phyloP scores from a whole-genome alignment of 2,329 filamentous ascomycete genomes.

The Penicillium glabrum region DNA sequence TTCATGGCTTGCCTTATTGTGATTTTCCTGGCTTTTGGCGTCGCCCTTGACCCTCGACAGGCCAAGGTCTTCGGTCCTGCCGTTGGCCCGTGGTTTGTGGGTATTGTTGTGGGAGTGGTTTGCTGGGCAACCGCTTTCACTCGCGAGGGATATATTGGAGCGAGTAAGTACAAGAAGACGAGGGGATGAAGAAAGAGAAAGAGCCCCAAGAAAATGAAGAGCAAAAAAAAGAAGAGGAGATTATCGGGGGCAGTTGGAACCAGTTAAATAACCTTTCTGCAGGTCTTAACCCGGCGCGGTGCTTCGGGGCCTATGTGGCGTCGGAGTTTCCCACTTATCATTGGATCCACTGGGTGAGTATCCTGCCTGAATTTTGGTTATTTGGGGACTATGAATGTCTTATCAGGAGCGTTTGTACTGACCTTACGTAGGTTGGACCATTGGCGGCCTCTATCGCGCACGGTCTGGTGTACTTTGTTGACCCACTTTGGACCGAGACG shows the following conservation, averaged over 20 bases:
- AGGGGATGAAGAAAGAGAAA: background rate
- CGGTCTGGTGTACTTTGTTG: conserved; percentile 33
- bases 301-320: conserved; percentile 47
- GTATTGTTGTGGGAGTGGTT: conserved; percentile 39
- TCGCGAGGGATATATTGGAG: conserved; percentile 44
- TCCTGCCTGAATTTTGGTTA: background rate
- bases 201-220: background rate
- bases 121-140: conserved; percentile 41
- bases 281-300: conserved; percentile 48
- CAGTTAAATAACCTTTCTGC: conserved; percentile 7
- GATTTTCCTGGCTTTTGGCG: conserved; percentile 53
- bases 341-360: conserved; percentile 31
- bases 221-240: background rate
- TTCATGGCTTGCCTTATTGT: conserved; percentile 48
- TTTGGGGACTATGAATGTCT: background rate
- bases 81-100: conserved; percentile 51
- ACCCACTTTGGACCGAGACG: conserved; percentile 24
- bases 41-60: conserved; percentile 56
- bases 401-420: background rate
- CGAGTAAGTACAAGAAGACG: conserved; percentile 23
- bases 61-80: conserved; percentile 51
- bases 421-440: conserved; percentile 27
- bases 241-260: background rate
- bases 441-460: conserved; percentile 31
- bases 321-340: conserved; percentile 37